Base-by-base conservation (phyloP, 257 asterid species). In the Handroanthus guayacan region DNA sequence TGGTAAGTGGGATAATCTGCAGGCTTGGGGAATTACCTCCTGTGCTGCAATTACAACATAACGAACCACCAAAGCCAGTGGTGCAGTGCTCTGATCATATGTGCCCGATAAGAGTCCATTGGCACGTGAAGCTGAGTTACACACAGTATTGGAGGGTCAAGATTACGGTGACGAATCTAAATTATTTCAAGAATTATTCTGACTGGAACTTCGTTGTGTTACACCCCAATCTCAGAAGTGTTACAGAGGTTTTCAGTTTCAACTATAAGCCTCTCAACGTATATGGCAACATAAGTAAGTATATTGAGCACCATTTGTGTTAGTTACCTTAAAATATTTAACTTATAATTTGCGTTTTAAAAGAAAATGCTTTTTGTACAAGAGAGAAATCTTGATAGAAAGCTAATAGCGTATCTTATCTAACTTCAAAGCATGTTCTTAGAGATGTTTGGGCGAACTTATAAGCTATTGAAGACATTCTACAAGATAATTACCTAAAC, bases 51-150 rank as follows among this genome's bases (percentile, higher is more conserved):
- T 72, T 86, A 54, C 79, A 63, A 6, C 87, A 16, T 0, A 60
- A 88, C 41, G 89, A 84, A 63, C 85, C 63, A 44, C 83, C 84
- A 51, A 43, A 75, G 75, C 82, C 96, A 0, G 81, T 85, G 18
- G 84, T 89, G 73, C 81, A 67, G 41, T 93, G 98, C 70, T 25
- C 93, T 11, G 43, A 54, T 11, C 89, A 89, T 77, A 93, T 93
- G 97, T 92, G 97, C 81, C 97, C 97, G 4, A 78, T 92, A 61
- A 78, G 62, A 80, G 85, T 92, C 43, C 97, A 92, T 52, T 92
- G 97, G 97, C 97, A 92, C 78, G 84, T 92, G 58, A 92, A 86
- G 73, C 79, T 18, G 45, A 89, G 91, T 65, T 93, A 93, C 67
- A 91, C 12, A 31, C 75, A 86, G 18, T 91, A 93, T 55, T 93